Conservation (phyloP, 768 basidiomycete species). For the Chalciporus pseudorubinellus region DNA sequence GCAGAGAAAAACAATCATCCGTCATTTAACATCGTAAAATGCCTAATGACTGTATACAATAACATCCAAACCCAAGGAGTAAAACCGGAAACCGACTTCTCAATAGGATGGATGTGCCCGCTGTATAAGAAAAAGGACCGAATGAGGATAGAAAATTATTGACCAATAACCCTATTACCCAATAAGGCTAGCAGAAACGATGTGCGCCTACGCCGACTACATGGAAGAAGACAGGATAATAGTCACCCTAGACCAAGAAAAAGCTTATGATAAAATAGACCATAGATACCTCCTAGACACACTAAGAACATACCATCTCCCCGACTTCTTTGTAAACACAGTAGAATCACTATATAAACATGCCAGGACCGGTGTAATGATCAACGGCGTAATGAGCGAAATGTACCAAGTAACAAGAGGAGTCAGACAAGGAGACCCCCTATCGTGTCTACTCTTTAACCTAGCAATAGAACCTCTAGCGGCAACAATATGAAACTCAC, state of each 20-base stretch:
- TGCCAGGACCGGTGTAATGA: too few relatives aligned
- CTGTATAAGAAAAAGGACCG: too few relatives aligned
- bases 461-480: too few relatives aligned
- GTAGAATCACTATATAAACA: background rate
- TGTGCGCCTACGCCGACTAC: too few relatives aligned
- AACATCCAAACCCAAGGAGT: constrained; percentile 32
- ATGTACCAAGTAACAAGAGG: constrained; percentile 16
- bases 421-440: constrained; percentile 36
- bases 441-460: too few relatives aligned
- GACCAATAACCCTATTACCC: constrained; percentile 41
- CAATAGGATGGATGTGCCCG: too few relatives aligned
- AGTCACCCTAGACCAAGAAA: too few relatives aligned
- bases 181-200: constrained; percentile 22
- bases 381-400: constrained; percentile 12
- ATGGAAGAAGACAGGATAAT: too few relatives aligned
- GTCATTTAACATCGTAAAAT: constrained; percentile 4
- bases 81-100: constrained; percentile 13
- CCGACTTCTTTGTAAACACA: background rate
- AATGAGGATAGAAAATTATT: constrained; percentile 33
- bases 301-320: background rate
- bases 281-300: constrained; percentile 7
- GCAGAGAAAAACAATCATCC: background rate
- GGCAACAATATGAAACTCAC: constrained; percentile 5
- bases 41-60: constrained; percentile 5
- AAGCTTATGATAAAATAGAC: too few relatives aligned